Conservation (phyloP, 2,329 filamentous ascomycete genomes). For the Microcyclosporella mali region DNA sequence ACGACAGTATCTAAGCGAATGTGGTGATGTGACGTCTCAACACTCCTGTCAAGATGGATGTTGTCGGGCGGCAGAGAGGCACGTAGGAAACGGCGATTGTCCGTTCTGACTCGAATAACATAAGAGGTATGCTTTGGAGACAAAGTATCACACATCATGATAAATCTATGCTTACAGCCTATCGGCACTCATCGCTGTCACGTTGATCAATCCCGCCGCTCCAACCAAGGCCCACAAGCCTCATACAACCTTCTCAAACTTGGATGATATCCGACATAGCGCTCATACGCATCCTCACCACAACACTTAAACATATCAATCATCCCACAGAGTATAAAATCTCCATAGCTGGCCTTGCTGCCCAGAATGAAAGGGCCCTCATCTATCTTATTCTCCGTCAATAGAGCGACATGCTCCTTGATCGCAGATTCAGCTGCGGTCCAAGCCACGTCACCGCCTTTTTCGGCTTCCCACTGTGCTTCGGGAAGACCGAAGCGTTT, state of each 20-base stretch:
- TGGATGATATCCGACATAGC: neutral
- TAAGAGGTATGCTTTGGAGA: no score
- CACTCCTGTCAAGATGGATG: no score
- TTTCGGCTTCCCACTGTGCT: constrained; percentile 22
- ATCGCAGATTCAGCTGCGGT: constrained; percentile 6
- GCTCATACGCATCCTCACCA: neutral
- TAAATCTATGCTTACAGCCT: no score
- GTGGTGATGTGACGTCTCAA: no score
- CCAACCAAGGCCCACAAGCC: neutral
- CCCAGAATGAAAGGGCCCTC: constrained; percentile 18
- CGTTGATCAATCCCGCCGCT: neutral
- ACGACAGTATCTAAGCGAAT: neutral
- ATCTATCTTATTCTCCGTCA: constrained; percentile 28
- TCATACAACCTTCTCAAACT: neutral
- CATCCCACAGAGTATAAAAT: constrained; percentile 10
- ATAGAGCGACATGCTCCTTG: constrained; percentile 3
- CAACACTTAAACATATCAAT: neutral
- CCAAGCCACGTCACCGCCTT: constrained; percentile 15
- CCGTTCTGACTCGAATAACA: no score
- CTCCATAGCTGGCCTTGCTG: constrained; percentile 14
- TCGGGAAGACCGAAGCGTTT: constrained; percentile 11
- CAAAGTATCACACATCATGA: no score
- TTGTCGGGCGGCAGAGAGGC: no score
- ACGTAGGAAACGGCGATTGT: no score
- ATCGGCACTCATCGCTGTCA: no score